Conservation (phyloP, 2,329 filamentous ascomycete genomes). For the Ophiostoma triangulosporum region DNA sequence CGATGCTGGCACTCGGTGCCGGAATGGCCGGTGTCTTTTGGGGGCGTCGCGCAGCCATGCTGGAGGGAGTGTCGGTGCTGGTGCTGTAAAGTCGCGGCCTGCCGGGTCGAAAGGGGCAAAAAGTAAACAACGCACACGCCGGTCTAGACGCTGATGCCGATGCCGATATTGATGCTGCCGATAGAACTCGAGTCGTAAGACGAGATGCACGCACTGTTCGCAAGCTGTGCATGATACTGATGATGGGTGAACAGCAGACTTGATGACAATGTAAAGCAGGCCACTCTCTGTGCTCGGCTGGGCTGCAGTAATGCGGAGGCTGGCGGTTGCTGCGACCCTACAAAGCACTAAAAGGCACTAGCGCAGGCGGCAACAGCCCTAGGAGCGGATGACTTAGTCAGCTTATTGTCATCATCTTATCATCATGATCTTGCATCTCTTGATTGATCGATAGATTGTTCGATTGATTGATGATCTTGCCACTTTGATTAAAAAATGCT, state of each 20-base stretch:
- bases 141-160: not conserved
- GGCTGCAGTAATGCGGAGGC: not conserved
- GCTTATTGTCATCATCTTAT: too few species aligned
- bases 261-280: not conserved
- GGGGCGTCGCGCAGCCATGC: not conserved
- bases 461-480: too few species aligned
- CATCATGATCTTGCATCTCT: too few species aligned
- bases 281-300: not conserved
- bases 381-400: too few species aligned
- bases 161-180: not conserved
- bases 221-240: slow-evolving; percentile 3
- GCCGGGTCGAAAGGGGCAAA: not conserved
- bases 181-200: not conserved
- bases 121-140: not conserved
- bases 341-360: not conserved
- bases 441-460: too few species aligned
- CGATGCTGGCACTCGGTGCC: slow-evolving; percentile 41
- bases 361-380: not conserved
- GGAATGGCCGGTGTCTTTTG: slow-evolving; percentile 4
- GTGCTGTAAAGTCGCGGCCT: not conserved
- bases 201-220: not conserved
- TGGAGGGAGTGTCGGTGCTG: not conserved
- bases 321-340: not conserved
- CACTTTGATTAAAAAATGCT: too few species aligned
- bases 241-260: not conserved